These are phyloP conservation scores for Penicillium sp. DNA, from an alignment of 2,329 filamentous ascomycete genomes.

Conservation along the genomic window DNA sequence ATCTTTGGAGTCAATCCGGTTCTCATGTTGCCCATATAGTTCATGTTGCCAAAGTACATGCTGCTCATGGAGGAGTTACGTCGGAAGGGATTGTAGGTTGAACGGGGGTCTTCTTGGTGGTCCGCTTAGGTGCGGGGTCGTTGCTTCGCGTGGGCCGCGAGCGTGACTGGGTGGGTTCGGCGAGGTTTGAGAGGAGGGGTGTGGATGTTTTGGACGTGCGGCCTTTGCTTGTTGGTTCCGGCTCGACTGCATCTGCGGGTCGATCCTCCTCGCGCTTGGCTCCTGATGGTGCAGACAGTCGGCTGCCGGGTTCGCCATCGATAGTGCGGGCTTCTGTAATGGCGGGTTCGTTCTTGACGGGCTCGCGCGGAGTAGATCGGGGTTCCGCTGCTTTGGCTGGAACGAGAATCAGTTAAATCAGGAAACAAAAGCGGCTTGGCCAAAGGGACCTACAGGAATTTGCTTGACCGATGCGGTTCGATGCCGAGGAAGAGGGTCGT, in stretches of 20 bases:
- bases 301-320: conserved; percentile 24
- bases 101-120: conserved; percentile 36
- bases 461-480: conserved; percentile 54
- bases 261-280: conserved; percentile 43
- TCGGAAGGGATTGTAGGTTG: conserved; percentile 37
- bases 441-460: conserved; percentile 52
- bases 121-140: conserved; percentile 38
- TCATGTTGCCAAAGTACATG: too few relatives aligned
- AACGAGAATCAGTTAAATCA: conserved; percentile 22
- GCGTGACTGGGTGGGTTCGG: conserved; percentile 35
- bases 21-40: too few relatives aligned
- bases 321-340: conserved; percentile 41
- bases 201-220: conserved; percentile 46
- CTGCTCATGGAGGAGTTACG: too few relatives aligned
- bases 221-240: conserved; percentile 37
- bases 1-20: too few relatives aligned
- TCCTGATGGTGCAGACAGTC: conserved; percentile 21
- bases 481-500: conserved; percentile 61
- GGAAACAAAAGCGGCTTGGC: conserved; percentile 30
- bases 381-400: conserved; percentile 49
- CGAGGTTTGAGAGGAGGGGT: conserved; percentile 39
- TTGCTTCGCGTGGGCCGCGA: conserved; percentile 39
- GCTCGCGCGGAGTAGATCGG: conserved; percentile 57
- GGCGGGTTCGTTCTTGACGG: conserved; percentile 29
- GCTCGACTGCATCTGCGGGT: conserved; percentile 32